Evolutionary conservation across 2,329 filamentous ascomycete species (phyloP).

Genomic region (Fusarium sp.): DNA sequence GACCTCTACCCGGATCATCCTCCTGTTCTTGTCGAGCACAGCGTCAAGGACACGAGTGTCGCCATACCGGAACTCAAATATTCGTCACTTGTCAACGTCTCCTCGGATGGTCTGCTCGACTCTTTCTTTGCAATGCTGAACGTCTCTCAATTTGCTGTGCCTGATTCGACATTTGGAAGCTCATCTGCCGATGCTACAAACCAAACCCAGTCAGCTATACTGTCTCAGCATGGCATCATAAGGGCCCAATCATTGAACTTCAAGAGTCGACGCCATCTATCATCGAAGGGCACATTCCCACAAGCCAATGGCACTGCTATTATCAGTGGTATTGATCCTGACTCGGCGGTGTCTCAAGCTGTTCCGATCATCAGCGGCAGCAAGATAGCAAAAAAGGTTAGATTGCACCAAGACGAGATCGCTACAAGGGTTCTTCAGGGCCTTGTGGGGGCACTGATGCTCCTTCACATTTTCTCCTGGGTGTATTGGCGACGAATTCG

Average conservation of each 20-base stretch:
- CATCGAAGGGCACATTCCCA: conserved; percentile 37
- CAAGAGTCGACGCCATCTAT: conserved; percentile 43
- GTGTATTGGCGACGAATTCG: conserved; percentile 41
- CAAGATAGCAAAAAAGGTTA: conserved; percentile 27
- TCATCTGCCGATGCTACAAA: conserved; percentile 22
- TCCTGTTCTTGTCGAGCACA: conserved; percentile 46
- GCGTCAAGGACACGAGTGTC: conserved; percentile 33
- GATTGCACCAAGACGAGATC: conserved; percentile 47
- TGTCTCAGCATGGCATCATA: conserved; percentile 53
- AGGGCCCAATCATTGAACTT: conserved; percentile 52
- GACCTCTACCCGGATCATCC: conserved; percentile 47
- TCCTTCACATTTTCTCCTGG: conserved; percentile 48
- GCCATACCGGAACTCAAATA: conserved; percentile 48
- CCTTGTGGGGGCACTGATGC: conserved; percentile 48
- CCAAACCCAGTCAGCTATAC: conserved; percentile 50
- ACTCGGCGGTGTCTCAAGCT: conserved; percentile 40
- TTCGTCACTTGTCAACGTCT: conserved; percentile 44
- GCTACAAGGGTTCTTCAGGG: conserved; percentile 52
- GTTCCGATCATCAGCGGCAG: conserved; percentile 40
- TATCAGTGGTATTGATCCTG: conserved; percentile 40
- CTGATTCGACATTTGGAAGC: conserved; percentile 42
- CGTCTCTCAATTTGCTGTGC: conserved; percentile 50
- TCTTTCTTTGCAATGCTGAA: conserved; percentile 53
- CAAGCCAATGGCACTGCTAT: conserved; percentile 33
- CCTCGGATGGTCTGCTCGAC: conserved; percentile 48